These are phyloP conservation scores for Trichoderma gamsii DNA, from an alignment of 495 filamentous ascomycete species.

Conservation along the genomic window DNA sequence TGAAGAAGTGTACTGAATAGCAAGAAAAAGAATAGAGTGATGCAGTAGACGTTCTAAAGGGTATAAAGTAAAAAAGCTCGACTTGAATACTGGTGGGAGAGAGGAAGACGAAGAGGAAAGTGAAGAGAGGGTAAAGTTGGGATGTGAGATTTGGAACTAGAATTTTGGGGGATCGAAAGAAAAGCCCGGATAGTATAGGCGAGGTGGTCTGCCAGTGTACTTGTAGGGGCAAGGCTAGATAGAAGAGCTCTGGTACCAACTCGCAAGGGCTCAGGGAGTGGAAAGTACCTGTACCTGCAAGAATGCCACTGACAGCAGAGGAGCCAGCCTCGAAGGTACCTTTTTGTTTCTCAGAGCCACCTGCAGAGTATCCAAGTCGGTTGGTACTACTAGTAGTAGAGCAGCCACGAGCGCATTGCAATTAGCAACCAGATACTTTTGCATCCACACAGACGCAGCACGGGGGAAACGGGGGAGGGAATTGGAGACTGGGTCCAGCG, in stretches of 20 bases:
- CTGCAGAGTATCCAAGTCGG: no score
- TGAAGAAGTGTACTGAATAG: neutral
- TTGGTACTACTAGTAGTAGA: no score
- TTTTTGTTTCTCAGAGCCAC: neutral
- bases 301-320: neutral
- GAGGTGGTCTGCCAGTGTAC: neutral
- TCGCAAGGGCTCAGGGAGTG: neutral
- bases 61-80: neutral
- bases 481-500: neutral
- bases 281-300: neutral
- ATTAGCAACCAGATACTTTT: neutral
- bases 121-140: neutral
- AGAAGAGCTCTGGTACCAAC: neutral
- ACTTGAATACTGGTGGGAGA: neutral
- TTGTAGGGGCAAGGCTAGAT: neutral
- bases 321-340: neutral
- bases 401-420: neutral
- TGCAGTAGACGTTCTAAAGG: neutral
- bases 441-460: conserved; percentile 1
- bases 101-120: neutral
- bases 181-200: neutral
- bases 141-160: conserved; percentile 10
- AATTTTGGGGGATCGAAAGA: conserved; percentile 6
- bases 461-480: conserved; percentile 1
- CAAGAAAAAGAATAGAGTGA: neutral